Evolutionary conservation across 805 yeast genomes (phyloP).

Genomic region (Wickerhamomyces strasburgensis): DNA sequence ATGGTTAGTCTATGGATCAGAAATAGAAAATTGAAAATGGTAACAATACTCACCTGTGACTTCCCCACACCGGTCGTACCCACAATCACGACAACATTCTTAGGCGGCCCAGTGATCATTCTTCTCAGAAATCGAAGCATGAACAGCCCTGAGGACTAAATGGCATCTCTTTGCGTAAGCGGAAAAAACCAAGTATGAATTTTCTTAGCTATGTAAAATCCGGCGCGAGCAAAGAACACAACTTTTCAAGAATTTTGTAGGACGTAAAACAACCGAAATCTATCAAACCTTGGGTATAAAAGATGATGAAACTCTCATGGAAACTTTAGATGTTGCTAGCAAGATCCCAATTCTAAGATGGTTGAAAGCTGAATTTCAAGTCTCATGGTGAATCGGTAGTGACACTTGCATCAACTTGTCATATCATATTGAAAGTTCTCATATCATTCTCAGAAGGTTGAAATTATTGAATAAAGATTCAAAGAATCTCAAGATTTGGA

Average conservation of each 20-base stretch:
- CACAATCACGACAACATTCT: constrained; percentile 57
- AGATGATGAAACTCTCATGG: constrained; percentile 36
- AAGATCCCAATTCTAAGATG: constrained; percentile 66
- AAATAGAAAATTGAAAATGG: neutral
- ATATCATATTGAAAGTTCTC: constrained; percentile 73
- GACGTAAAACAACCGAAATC: constrained; percentile 51
- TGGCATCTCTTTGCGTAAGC: too few species aligned
- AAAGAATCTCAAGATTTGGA: constrained; percentile 61
- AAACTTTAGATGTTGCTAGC: constrained; percentile 51
- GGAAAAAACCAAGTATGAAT: too few species aligned
- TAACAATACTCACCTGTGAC: constrained; percentile 67
- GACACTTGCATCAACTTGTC: constrained; percentile 69
- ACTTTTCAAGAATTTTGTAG: constrained; percentile 42
- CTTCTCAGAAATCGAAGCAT: constrained; percentile 10
- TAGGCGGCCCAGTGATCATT: constrained; percentile 17
- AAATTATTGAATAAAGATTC: constrained; percentile 30
- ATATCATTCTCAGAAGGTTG: constrained; percentile 42
- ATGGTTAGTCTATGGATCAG: neutral
- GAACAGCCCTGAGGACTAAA: constrained; percentile 1
- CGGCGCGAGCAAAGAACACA: too few species aligned
- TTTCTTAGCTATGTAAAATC: too few species aligned
- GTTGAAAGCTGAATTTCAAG: constrained; percentile 66
- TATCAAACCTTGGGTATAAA: constrained; percentile 51
- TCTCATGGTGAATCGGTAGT: constrained; percentile 80
- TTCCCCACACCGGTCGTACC: constrained; percentile 98